Percentiles rank a stretch among this genome's conserved stretches.
Conservation (phyloP, 306 rosid genomes). For the Begonia loranthoides region DNA sequence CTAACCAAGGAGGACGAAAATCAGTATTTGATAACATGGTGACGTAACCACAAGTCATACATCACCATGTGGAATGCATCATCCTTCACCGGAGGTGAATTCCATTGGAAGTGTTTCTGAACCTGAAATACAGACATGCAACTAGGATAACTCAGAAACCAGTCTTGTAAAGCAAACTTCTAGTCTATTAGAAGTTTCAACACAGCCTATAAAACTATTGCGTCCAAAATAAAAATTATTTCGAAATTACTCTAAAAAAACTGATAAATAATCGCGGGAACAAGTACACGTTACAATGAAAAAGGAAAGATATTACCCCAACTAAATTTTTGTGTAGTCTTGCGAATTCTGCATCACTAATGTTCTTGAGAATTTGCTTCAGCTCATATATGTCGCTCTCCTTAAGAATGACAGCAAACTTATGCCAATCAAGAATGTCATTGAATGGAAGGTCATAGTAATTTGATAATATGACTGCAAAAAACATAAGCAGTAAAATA, state of each 20-base stretch:
- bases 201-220: too few relatives aligned
- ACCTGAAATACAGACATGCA: constrained; percentile 37
- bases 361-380: constrained; percentile 66
- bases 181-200: too few relatives aligned
- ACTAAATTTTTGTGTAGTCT: constrained; percentile 59
- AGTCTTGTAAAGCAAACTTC: background rate
- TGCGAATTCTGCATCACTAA: constrained; percentile 51
- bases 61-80: constrained; percentile 96
- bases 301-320: constrained; percentile 30
- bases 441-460: constrained; percentile 94
- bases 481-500: constrained; percentile 11
- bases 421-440: constrained; percentile 84
- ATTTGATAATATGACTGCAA: constrained; percentile 85
- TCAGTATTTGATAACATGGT: constrained; percentile 58
- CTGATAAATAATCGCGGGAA: too few relatives aligned
- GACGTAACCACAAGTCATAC: constrained; percentile 95
- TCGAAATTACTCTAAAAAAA: too few relatives aligned
- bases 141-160: constrained; percentile 1
- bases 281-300: too few relatives aligned
- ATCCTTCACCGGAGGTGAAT: constrained; percentile 58
- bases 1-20: constrained; percentile 16
- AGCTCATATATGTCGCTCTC: constrained; percentile 80
- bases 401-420: constrained; percentile 62
- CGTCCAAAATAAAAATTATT: too few relatives aligned
- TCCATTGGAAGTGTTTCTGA: constrained; percentile 94